Conservation (phyloP, 2,329 filamentous ascomycete genomes). For the Epicoccum nigrum region DNA sequence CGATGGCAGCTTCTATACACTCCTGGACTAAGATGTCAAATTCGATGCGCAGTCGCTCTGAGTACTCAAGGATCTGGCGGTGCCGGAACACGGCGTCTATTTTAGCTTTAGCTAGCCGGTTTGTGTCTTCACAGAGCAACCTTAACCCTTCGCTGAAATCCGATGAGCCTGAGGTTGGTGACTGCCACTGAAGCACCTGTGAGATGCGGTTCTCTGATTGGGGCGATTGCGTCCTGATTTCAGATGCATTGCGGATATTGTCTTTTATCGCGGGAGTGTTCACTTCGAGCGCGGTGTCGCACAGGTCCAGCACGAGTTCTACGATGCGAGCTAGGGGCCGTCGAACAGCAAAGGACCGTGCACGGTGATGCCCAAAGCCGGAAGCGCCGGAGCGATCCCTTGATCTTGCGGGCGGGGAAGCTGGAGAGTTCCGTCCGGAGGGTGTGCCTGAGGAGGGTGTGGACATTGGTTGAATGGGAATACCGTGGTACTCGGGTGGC, state of each 20-base stretch:
- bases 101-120: constrained; percentile 81
- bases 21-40: constrained; percentile 93
- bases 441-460: constrained; percentile 71
- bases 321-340: constrained; percentile 91
- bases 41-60: constrained; percentile 92
- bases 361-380: constrained; percentile 78
- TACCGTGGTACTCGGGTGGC: constrained; percentile 83
- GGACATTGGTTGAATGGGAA: constrained; percentile 78
- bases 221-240: constrained; percentile 90
- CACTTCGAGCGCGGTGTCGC: constrained; percentile 93
- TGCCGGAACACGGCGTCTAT: constrained; percentile 93
- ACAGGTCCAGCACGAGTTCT: constrained; percentile 90
- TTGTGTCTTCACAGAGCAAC: constrained; percentile 87
- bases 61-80: constrained; percentile 91
- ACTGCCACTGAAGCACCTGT: constrained; percentile 96
- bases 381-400: constrained; percentile 71
- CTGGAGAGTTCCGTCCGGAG: constrained; percentile 72
- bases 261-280: constrained; percentile 94
- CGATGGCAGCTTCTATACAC: constrained; percentile 90
- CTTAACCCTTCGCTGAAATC: constrained; percentile 93
- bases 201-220: constrained; percentile 94
- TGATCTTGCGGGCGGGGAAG: constrained; percentile 68
- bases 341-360: constrained; percentile 87
- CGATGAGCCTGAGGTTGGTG: constrained; percentile 85
- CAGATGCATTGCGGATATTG: constrained; percentile 65